Evolutionary conservation across 306 rosid species (phyloP), one percentile per base, ranked within the genome.

Genomic region (Prosopis cineraria): DNA sequence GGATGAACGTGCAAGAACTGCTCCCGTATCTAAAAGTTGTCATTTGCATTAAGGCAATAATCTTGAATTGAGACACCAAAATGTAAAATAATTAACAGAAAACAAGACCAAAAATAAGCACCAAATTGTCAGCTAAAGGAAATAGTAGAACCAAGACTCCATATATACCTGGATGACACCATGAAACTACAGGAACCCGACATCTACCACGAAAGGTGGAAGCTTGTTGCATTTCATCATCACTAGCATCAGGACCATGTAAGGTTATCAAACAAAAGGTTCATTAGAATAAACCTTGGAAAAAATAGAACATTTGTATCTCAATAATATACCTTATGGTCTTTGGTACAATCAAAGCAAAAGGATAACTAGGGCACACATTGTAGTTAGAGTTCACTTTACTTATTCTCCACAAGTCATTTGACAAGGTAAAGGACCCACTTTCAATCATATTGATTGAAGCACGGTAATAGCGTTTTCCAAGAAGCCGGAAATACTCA

Each of bases 1-100:
- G 81, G 99, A 90, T 76, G 99, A 95, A 72, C 98, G 98, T 75
- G 99, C 98, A 87, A 95, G 96, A 63, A 90, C 99, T 48, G 98
- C 99, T 85, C 99, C 99, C 25, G 89, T 89, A 80, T 65, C 99
- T 95, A 82, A 19, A 76, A 81, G 7, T 83, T 67, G 73, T 55
- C 81, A 70, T 48, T 66, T 50, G 77, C 70, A 55, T 47, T 33
- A 68, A 62, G 73, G 67, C 75, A 78, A 56, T 55, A 79, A 71
- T 68, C 65, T 43, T 4, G 6, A 10, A 48, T 41, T 59, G 34
- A 63, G 75, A 77, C 68, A 72, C 47, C 56, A 71, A 75, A 79
- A 82, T 72, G 76, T n/a, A 58, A 56, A 79, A 67, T 33, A 78
- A 50, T 37, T 14, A 73, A 79, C 25, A 22, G 39, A 56, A 55